Evolutionary conservation across 352 stramenopile genomes (phyloP), one percentile per base, ranked within the genome.

Genomic region (Phytophthora citricola): DNA sequence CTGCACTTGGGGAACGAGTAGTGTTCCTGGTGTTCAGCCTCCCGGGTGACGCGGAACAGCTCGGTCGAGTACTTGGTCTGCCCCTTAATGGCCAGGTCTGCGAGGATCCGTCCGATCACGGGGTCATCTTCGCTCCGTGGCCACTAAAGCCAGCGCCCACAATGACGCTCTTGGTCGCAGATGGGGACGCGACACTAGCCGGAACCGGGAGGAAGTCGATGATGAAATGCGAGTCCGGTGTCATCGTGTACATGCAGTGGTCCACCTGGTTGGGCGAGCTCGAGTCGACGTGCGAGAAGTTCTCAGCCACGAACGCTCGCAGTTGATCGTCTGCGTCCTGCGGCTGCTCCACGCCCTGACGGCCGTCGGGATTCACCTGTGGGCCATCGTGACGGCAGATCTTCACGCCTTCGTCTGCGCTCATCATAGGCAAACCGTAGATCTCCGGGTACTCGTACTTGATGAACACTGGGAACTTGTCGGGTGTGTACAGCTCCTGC

Each of bases 211-310:
- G 60, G 45, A 78, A 74, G 59, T 91, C 89, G 17, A 96, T 59
- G 57, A 95, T 75, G 65, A 95, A 96, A 57, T 94, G 75, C 14
- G 71, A 69, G 54, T 96, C 85, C 15, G 66, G 62, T 4, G 85
- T 92, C 82, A 94, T 93, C 31, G 84, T 93, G 69, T 95, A 95
- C 75, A 96, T 89, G 63, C 89, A 96, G 43, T 85, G 26, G 40
- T 87, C 81, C 6, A 80, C 69, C n/a, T 80, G 70, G 36, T 65
- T 78, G 7, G 70, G 67, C 0, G 40, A 49, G 12, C 49, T 83
- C 6, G 84, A 61, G 50, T 90, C 76, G 36, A 91, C 76, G 7
- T 81, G 57, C 4, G 76, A 76, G 45, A 93, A 90, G 44, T 76
- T 76, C 10, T 69, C 52, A 8, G 50, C 60, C 1, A 91, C 48